These are phyloP conservation scores for Backusella tuberculispora DNA, from an alignment of 192 early-diverging fungal species.

Conservation along the genomic window DNA sequence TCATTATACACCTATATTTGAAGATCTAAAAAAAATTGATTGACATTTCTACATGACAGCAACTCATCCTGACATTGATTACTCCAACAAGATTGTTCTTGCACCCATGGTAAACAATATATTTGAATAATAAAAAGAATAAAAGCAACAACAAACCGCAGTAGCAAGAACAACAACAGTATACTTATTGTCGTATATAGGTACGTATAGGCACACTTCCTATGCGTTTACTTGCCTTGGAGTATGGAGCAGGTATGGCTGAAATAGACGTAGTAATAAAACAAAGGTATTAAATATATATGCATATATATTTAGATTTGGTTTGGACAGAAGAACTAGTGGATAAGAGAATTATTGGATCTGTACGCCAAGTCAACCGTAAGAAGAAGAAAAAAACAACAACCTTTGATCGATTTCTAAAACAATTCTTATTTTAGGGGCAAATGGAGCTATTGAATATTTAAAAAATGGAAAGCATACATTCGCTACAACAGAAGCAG, in stretches of 20 bases:
- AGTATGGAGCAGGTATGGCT: conserved; percentile 82
- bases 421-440: conserved; percentile 28
- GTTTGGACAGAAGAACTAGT: conserved; percentile 92
- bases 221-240: conserved; percentile 80
- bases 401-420: neutral
- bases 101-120: conserved; percentile 87
- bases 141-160: neutral
- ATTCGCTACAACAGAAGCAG: conserved; percentile 78
- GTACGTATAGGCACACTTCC: conserved; percentile 88
- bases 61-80: conserved; percentile 35
- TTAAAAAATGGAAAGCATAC: conserved; percentile 56
- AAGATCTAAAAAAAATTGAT: too few species aligned
- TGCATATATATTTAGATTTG: conserved; percentile 57
- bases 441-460: conserved; percentile 82
- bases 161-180: neutral
- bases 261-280: neutral
- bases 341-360: conserved; percentile 81
- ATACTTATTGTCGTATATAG: conserved; percentile 32
- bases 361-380: conserved; percentile 78
- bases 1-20: too few species aligned
- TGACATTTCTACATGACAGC: neutral
- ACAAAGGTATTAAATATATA: neutral
- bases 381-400: conserved; percentile 9
- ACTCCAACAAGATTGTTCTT: conserved; percentile 71
- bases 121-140: too few species aligned